These are phyloP conservation scores for Picea glauca DNA, from an alignment of 75 land plant genomes.

Conservation along the genomic window DNA sequence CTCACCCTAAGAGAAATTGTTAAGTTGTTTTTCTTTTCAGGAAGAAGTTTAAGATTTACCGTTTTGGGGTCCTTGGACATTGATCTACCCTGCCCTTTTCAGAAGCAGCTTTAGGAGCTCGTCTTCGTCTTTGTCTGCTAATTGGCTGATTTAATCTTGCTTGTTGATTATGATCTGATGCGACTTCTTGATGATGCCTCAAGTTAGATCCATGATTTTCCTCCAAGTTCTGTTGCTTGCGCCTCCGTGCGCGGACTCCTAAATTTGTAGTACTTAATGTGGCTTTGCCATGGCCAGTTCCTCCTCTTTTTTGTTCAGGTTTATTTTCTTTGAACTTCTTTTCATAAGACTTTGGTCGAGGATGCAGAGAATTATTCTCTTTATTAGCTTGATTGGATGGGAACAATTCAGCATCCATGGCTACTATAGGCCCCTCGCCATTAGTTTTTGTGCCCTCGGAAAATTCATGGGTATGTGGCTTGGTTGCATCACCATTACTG, in stretches of 20 bases:
- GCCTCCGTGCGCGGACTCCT: background rate
- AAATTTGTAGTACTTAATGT: background rate
- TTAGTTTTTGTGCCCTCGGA: background rate
- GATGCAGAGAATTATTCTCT: background rate
- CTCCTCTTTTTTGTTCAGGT: background rate
- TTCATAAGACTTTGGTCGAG: background rate
- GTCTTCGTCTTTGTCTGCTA: constrained; percentile 2
- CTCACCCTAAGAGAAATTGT: background rate
- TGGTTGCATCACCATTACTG: background rate
- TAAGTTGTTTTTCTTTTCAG: background rate
- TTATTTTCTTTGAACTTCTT: constrained; percentile 6
- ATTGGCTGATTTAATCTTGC: background rate
- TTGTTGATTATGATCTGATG: background rate
- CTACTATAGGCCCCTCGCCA: background rate
- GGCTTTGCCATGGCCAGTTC: background rate
- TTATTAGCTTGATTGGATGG: background rate
- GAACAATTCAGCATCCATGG: constrained; percentile 1
- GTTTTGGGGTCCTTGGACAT: background rate
- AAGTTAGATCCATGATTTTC: constrained; percentile 7
- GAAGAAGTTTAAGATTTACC: background rate
- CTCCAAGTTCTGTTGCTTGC: background rate
- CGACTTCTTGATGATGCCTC: background rate
- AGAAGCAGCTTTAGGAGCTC: background rate
- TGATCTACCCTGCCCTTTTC: background rate
- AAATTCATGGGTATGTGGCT: constrained; percentile 1